Percentiles rank a stretch among this genome's conserved stretches.
Conservation (phyloP, 129 eudicot genomes). For the Lonicera japonica region DNA sequence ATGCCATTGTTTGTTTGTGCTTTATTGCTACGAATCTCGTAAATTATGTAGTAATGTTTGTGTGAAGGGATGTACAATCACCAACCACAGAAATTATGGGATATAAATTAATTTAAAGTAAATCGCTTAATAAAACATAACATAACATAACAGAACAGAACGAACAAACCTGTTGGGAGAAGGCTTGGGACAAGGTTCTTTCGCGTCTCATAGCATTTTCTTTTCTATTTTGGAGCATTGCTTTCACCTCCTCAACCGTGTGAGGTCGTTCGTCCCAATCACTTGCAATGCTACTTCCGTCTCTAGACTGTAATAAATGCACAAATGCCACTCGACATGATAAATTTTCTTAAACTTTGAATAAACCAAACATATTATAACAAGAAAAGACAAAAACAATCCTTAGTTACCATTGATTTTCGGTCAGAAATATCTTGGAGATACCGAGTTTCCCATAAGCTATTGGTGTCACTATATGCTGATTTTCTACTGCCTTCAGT, state of each 20-base stretch:
- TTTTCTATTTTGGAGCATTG: conserved; percentile 63
- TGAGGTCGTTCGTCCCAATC: conserved; percentile 88
- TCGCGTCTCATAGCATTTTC: conserved; percentile 63
- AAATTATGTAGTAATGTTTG: no score
- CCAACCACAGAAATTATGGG: no score
- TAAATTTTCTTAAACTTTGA: not conserved
- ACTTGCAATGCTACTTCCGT: conserved; percentile 63
- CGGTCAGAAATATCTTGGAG: conserved; percentile 58
- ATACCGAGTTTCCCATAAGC: conserved; percentile 48
- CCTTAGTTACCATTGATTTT: conserved; percentile 35
- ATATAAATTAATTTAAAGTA: no score
- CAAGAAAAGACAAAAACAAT: not conserved
- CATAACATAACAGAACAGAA: no score
- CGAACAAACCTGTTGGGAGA: conserved; percentile 61
- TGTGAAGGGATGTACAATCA: no score
- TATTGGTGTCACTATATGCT: conserved; percentile 59
- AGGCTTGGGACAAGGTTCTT: conserved; percentile 60
- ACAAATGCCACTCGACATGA: conserved; percentile 3
- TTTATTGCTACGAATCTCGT: no score
- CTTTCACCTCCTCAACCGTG: conserved; percentile 74
- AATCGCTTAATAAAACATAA: no score
- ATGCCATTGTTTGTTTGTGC: no score
- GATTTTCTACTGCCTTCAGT: conserved; percentile 54
- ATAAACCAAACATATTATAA: not conserved
- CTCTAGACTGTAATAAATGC: conserved; percentile 51